Evolutionary conservation across 108 stramenopile genomes (phyloP), one percentile per base, ranked within the genome.

Genomic region (Nitzschia inconspicua): DNA sequence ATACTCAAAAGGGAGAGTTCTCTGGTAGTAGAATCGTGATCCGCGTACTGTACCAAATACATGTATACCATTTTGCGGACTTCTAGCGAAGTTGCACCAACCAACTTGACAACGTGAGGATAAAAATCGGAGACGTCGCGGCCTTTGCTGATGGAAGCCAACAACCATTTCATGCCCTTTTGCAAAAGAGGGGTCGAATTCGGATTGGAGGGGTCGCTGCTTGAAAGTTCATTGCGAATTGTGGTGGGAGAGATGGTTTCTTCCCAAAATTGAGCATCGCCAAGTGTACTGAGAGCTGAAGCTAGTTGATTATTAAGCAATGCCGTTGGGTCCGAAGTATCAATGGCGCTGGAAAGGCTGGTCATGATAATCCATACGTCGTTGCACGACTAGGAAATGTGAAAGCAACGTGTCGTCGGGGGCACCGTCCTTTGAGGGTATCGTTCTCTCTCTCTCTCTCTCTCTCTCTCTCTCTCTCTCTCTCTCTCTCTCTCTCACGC

Each of bases 21-120:
- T 9, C 98, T 71, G 57, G 97, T 98, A 6, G 85, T 77, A 22
- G 79, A 68, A 66, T 97, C 83, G 70, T 96, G 85, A 75, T 93
- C 88, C 42, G 91, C 86, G 72, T 96, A 94, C 56, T 91, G 90
- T 25, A 95, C 93, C 14, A 99, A 77, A 73, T 95, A 99, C 70
- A 97, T 98, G 81, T 98, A 99, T 5, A 98, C 97, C 94, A 99
- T 95, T 76, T 98, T 99, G 20, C 98, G 95, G 10, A 99, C 89
- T 69, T 98, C 97, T 44, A 99, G 71, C 55, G 72, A 81, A 8
- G 75, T 79, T 14, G 78, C 94, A 3, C 94, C 91, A 23, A 98
- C 97, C 44, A 97, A 73, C 59, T 94, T 93, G 57, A 97, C 98
- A 22, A 98, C 97, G 60, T 95, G 93, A 13, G 96, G 84, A 78